Evolutionary conservation across 2,329 filamentous ascomycete species (phyloP), one percentile per base, ranked within the genome.

Genomic region (Talaromyces atroroseus): DNA sequence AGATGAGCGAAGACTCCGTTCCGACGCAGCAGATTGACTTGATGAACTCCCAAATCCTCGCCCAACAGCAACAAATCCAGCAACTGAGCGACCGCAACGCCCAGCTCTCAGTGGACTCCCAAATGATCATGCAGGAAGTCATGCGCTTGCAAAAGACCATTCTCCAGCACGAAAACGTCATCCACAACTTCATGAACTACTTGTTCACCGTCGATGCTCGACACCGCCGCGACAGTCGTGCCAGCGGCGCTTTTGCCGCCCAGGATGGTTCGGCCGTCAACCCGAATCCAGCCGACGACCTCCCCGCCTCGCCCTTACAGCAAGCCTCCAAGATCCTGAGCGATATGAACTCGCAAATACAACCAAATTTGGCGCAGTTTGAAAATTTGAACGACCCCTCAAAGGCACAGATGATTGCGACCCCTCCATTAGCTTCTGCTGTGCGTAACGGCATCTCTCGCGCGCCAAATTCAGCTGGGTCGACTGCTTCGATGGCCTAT

Each of bases 51-150:
- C 91, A 95, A 64, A 78, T 96, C 52, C 84, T 90, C 52, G 92
- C 92, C 10, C 95, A 92, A 5, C 90, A 96, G 66, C 90, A 95
- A 68, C 92, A 97, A 71, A 84, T 97, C 42, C 90, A 96, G 68
- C 84, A 88, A 57, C 78, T 97, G 42, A 89, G 94, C 65, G 89
- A 92, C 64, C 83, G 90, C 61, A 94, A 91, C 70, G 85, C 87
- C 59, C 90, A 95, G 65, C 81, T 96, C 53, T 81, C 78, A 60
- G 80, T 85, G 58, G 82, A 86, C 63, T 81, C 87, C 61, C 82
- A 83, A 21, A 80, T 86, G 72, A 77, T 86, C 60, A 68, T 86
- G 52, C 83, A 87, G 65, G 83, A 87, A 66, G 69, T 85, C 34
- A 81, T 85, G 61, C 80, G 83, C 21, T 75, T 86, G 49, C 83